Conservation (phyloP, 805 yeast genomes). For the Kodamaea lidongshanica region DNA sequence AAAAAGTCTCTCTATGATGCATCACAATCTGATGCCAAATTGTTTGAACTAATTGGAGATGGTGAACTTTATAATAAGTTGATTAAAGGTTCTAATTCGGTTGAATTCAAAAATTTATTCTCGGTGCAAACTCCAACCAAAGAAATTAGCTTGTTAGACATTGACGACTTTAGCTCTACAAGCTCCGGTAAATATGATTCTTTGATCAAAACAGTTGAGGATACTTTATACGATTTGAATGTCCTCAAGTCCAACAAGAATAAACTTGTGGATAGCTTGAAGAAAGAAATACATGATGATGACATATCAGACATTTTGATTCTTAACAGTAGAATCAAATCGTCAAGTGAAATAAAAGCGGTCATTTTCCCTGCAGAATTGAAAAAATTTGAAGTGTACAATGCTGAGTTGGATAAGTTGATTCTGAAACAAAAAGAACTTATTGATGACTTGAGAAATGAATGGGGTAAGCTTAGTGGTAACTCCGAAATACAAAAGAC, state of each 20-base stretch:
- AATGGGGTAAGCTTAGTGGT: constrained; percentile 25
- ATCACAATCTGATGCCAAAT: constrained; percentile 49
- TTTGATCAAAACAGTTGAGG: constrained; percentile 47
- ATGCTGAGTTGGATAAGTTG: constrained; percentile 60
- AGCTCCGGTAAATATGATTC: constrained; percentile 22
- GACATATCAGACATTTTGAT: constrained; percentile 77
- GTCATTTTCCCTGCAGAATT: constrained; percentile 62
- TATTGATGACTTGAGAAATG: constrained; percentile 25
- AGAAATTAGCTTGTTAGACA: constrained; percentile 55
- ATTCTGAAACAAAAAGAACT: constrained; percentile 57
- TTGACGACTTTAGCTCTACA: constrained; percentile 45
- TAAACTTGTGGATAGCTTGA: constrained; percentile 57
- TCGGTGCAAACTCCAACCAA: constrained; percentile 7
- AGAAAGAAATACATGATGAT: constrained; percentile 66
- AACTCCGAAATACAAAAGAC: constrained; percentile 33
- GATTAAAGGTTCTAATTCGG: constrained; percentile 38
- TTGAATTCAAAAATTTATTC: constrained; percentile 33
- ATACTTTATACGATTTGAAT: constrained; percentile 54
- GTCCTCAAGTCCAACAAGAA: constrained; percentile 59
- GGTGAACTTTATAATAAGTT: constrained; percentile 20
- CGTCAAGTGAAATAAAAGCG: constrained; percentile 51
- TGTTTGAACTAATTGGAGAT: constrained; percentile 40
- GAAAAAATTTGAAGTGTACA: constrained; percentile 66
- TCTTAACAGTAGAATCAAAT: constrained; percentile 50
- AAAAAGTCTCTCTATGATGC: constrained; percentile 61